These are phyloP conservation scores for Lactuca sativa DNA, from an alignment of 129 eudicot genomes.

Conservation along the genomic window DNA sequence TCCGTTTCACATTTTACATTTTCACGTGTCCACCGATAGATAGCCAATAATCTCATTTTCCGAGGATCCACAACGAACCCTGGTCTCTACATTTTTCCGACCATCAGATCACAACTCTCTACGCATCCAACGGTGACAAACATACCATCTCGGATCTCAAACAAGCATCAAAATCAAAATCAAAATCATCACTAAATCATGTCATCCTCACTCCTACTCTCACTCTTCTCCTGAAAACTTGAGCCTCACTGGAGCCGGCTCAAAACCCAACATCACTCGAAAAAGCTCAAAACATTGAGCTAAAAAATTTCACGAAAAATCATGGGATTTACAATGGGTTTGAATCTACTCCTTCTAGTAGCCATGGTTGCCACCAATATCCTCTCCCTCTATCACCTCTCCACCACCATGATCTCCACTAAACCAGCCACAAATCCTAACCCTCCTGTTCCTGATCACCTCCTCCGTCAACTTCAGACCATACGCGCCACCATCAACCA, in stretches of 20 bases:
- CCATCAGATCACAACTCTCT: constrained; percentile 26
- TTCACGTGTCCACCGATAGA: constrained; percentile 22
- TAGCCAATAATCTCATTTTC: constrained; percentile 17
- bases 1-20: neutral
- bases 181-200: constrained; percentile 18
- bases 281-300: constrained; percentile 11
- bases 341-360: constrained; percentile 62
- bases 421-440: constrained; percentile 43
- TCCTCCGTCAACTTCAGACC: constrained; percentile 80
- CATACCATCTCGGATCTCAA: constrained; percentile 21
- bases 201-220: neutral
- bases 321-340: constrained; percentile 86
- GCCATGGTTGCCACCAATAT: constrained; percentile 96
- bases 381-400: constrained; percentile 95
- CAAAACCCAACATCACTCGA: neutral
- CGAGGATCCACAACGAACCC: constrained; percentile 13
- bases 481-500: constrained; percentile 99
- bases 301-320: neutral
- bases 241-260: neutral
- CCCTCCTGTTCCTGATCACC: constrained; percentile 80
- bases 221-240: constrained; percentile 8
- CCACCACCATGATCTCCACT: constrained; percentile 63
- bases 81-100: constrained; percentile 10
- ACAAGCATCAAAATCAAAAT: constrained; percentile 14
- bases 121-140: constrained; percentile 30